phyloP scores from a whole-genome alignment of 202 grass and related monocot species.

The Thinopyrum obtusiflorum region DNA sequence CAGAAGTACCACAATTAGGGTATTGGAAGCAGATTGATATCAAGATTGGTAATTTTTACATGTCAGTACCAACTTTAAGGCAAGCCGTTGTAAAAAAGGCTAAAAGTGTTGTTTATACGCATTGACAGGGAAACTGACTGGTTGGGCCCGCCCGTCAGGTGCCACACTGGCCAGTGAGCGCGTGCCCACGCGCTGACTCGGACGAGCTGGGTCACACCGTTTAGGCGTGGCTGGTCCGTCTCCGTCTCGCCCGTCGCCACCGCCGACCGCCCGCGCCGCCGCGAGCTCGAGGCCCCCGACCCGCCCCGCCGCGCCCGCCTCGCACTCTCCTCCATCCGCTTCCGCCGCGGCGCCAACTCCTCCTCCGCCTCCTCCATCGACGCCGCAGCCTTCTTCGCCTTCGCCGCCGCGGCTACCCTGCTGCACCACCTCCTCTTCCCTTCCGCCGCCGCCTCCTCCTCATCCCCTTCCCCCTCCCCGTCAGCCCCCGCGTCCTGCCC shows the following conservation, averaged over 20 bases:
- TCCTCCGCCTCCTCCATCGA: conserved; percentile 29
- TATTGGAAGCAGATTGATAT: no score
- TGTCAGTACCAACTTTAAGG: no score
- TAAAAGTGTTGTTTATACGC: no score
- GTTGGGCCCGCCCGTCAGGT: no score
- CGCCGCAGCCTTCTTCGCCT: conserved; percentile 25
- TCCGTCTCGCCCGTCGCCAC: conserved; percentile 14
- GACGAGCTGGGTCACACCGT: no score
- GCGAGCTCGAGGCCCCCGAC: conserved; percentile 34
- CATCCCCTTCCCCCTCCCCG: conserved; percentile 3
- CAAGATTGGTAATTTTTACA: no score
- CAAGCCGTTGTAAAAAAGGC: no score
- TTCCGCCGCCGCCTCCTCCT: neutral
- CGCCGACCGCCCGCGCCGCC: conserved; percentile 27
- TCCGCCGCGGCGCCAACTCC: conserved; percentile 5
- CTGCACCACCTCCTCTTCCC: neutral
- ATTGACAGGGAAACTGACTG: no score
- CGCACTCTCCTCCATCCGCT: conserved; percentile 37
- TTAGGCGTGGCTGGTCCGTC: no score
- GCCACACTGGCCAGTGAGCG: no score
- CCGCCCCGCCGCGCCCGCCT: conserved; percentile 2
- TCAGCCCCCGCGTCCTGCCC: conserved; percentile 40
- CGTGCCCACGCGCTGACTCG: no score
- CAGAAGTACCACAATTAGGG: no score
- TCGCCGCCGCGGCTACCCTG: conserved; percentile 34